phyloP scores from a whole-genome alignment of 768 basidiomycete species.

The Rhodotorula sphaerocarpa region DNA sequence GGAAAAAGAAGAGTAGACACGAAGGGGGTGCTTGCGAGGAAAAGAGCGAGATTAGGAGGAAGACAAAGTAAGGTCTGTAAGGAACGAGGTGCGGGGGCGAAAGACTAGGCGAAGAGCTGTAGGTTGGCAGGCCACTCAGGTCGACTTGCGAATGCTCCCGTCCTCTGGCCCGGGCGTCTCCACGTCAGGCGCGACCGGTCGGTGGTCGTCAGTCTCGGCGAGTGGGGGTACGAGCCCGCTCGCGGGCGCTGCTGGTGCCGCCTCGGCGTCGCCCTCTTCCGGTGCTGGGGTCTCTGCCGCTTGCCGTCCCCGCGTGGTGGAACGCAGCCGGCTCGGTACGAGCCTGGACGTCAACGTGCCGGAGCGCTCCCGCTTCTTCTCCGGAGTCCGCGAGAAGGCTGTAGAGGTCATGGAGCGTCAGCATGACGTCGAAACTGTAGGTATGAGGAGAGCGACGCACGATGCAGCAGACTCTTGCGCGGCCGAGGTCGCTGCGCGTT shows the following conservation, averaged over 20 bases:
- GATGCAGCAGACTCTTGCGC: not conserved
- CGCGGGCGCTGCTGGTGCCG: not conserved
- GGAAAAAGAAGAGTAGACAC: too few species aligned
- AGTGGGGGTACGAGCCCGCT: not conserved
- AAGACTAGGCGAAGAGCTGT: too few species aligned
- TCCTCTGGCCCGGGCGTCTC: too few species aligned
- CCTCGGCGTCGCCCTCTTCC: not conserved
- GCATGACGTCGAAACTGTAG: too few species aligned
- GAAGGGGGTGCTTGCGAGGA: too few species aligned
- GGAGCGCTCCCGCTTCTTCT: not conserved
- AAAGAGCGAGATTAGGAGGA: too few species aligned
- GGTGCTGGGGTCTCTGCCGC: too few species aligned
- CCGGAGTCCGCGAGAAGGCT: slow-evolving; percentile 1
- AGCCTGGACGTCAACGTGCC: slow-evolving; percentile 4
- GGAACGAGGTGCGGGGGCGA: too few species aligned
- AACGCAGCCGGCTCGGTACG: slow-evolving; percentile 1
- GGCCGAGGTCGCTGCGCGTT: not conserved
- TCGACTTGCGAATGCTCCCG: too few species aligned
- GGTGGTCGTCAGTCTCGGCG: not conserved
- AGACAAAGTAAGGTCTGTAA: too few species aligned
- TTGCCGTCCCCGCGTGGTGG: not conserved
- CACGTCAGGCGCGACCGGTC: not conserved
- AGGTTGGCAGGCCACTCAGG: too few species aligned
- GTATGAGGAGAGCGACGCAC: not conserved
- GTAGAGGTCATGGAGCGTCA: not conserved